Evolutionary conservation across 305 asterid genomes (phyloP).

Genomic region (Lippia alba): DNA sequence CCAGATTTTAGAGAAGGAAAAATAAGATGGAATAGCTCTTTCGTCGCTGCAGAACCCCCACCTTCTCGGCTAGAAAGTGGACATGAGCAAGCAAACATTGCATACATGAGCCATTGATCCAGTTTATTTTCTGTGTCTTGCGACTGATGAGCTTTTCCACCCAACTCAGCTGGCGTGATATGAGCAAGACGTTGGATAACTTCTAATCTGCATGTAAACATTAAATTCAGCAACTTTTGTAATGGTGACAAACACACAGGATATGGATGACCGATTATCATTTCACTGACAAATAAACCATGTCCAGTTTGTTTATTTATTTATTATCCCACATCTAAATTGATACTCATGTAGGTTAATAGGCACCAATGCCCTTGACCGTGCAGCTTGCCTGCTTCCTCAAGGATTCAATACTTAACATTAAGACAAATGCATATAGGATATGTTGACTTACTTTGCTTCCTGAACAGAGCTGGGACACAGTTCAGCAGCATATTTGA

Average conservation of each 20-base stretch:
- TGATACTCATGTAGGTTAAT: conserved; percentile 15
- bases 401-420: conserved; percentile 25
- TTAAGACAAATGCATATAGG: conserved; percentile 22
- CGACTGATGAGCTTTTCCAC: conserved; percentile 95
- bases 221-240: conserved; percentile 28
- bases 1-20: conserved; percentile 96
- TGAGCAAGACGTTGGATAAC: conserved; percentile 95
- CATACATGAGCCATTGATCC: conserved; percentile 99
- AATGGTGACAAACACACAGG: conserved; percentile 29
- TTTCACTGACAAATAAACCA: conserved; percentile 25
- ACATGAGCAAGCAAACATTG: conserved; percentile 97
- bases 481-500: conserved; percentile 89
- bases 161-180: conserved; percentile 92
- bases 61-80: conserved; percentile 89
- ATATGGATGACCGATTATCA: conserved; percentile 30
- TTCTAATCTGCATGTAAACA: conserved; percentile 74
- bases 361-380: conserved; percentile 16
- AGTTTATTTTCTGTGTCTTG: conserved; percentile 97
- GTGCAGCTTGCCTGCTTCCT: no score
- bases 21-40: conserved; percentile 95
- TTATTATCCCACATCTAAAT: conserved; percentile 21
- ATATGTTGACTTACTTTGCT: conserved; percentile 76
- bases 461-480: conserved; percentile 96
- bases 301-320: background rate
- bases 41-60: conserved; percentile 84